These are phyloP conservation scores for Monosporozyma aerobia DNA, from an alignment of 805 yeast species.

Conservation along the genomic window DNA sequence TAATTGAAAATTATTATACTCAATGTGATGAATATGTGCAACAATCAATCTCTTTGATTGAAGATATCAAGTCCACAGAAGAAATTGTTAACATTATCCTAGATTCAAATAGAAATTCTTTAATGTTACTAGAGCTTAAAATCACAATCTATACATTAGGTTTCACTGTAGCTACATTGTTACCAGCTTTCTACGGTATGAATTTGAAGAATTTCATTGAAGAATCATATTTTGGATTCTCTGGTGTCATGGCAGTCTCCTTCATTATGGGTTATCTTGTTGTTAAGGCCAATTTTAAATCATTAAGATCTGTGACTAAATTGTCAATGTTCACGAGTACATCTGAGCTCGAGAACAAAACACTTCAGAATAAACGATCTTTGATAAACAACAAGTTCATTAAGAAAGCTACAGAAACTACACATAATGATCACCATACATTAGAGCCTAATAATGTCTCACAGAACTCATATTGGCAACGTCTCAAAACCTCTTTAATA, in stretches of 20 bases:
- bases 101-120: slow-evolving; percentile 83
- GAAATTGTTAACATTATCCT: slow-evolving; percentile 86
- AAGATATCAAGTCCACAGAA: slow-evolving; percentile 82
- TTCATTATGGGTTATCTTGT: slow-evolving; percentile 44
- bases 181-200: slow-evolving; percentile 90
- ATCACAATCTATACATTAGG: slow-evolving; percentile 80
- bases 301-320: slow-evolving; percentile 52
- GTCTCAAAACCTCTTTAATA: neutral
- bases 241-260: slow-evolving; percentile 44
- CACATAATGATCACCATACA: neutral
- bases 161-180: slow-evolving; percentile 69
- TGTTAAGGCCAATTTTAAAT: slow-evolving; percentile 47
- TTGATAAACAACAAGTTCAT: neutral
- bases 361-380: neutral
- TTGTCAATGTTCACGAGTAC: slow-evolving; percentile 44
- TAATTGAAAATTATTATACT: slow-evolving; percentile 78
- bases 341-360: neutral
- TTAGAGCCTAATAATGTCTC: neutral
- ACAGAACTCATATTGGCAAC: neutral
- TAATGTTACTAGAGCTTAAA: slow-evolving; percentile 79
- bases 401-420: neutral
- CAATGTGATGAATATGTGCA: slow-evolving; percentile 93
- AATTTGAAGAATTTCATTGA: slow-evolving; percentile 71
- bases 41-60: slow-evolving; percentile 72
- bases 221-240: slow-evolving; percentile 57